Evolutionary conservation across 208 protist species (phyloP).

Genomic region (Lotmaria passim): DNA sequence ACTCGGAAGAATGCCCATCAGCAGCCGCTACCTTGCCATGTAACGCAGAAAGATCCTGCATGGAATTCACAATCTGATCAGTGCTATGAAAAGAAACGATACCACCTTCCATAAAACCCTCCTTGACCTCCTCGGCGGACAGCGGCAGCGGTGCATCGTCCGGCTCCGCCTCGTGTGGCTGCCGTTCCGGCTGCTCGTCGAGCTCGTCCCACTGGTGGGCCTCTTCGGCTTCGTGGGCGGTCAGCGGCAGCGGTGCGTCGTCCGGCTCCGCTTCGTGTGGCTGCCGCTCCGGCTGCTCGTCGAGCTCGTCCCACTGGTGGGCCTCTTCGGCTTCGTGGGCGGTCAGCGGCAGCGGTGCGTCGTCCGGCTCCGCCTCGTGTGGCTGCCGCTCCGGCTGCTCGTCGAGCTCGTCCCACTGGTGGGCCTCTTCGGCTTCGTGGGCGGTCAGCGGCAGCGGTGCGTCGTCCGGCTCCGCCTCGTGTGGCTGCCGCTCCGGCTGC

Average conservation of each 20-base stretch:
- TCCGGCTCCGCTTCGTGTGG: conserved; percentile 6
- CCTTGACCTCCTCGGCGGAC: not conserved
- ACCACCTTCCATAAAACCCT: not conserved
- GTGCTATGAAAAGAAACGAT: not conserved
- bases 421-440: conserved; percentile 8
- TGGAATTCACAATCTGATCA: not conserved
- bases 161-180: not conserved
- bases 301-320: not conserved
- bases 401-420: conserved; percentile 13
- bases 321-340: conserved; percentile 3
- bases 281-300: conserved; percentile 11
- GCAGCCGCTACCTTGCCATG: not conserved
- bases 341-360: not conserved
- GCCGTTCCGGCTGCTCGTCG: conserved; percentile 2
- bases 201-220: conserved; percentile 12
- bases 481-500: conserved; percentile 2
- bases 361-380: not conserved
- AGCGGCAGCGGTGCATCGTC: not conserved
- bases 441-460: not conserved
- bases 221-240: not conserved
- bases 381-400: not conserved
- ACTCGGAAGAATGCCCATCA: not conserved
- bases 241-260: not conserved
- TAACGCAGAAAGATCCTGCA: not conserved
- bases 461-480: too few relatives aligned